Conservation (phyloP, 2,329 filamentous ascomycete genomes). For the Sclerotinia subarctica region DNA sequence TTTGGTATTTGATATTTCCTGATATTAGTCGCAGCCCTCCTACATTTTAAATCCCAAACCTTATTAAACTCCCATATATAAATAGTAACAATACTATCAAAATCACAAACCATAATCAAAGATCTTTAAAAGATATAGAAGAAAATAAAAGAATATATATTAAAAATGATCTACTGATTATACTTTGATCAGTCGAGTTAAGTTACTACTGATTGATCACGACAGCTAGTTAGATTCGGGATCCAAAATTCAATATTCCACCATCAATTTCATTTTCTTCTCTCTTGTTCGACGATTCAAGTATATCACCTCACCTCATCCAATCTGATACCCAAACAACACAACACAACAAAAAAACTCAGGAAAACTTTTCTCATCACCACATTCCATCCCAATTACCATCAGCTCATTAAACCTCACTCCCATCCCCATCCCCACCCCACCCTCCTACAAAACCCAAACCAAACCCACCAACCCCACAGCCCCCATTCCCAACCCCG, state of each 20-base stretch:
- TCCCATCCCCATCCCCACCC: neutral
- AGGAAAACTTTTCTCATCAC: neutral
- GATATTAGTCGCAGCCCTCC: too few species aligned
- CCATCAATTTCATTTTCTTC: neutral
- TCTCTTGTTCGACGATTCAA: too few species aligned
- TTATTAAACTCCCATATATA: neutral
- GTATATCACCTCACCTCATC: neutral
- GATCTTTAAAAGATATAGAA: neutral
- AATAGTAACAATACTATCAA: too few species aligned
- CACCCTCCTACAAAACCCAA: slow-evolving; percentile 12
- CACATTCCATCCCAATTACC: neutral
- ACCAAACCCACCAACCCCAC: slow-evolving; percentile 10
- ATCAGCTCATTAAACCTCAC: neutral
- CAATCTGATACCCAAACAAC: too few species aligned
- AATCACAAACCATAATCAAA: too few species aligned
- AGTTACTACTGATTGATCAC: neutral
- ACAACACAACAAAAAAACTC: too few species aligned
- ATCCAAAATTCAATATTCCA: neutral
- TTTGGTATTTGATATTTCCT: too few species aligned
- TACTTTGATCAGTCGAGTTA: neutral
- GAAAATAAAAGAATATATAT: neutral
- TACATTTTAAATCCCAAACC: too few species aligned
- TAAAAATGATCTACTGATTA: neutral
- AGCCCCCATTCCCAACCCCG: neutral
- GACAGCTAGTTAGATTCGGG: neutral